Evolutionary conservation across 148 eudicot genomes (phyloP).

Genomic region (Silene conica): DNA sequence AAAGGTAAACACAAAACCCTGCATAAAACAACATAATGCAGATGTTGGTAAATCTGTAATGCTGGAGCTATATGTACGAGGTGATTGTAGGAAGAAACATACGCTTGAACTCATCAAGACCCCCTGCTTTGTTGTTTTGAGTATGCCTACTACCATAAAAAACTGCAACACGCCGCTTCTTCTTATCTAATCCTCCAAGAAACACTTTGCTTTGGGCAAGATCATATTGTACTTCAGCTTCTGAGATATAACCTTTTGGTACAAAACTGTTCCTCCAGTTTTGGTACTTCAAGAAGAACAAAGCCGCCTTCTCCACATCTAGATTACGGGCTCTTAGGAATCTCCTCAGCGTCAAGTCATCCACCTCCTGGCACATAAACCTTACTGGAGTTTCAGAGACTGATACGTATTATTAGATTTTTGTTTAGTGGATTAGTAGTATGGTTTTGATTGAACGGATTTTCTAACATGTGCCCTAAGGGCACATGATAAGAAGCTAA

Average conservation of each 20-base stretch:
- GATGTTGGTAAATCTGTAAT: background rate
- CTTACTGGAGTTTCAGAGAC: background rate
- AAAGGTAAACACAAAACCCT: conserved; percentile 66
- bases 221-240: conserved; percentile 46
- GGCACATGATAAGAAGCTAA: no score
- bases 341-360: conserved; percentile 59
- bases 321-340: conserved; percentile 76
- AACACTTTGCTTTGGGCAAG: conserved; percentile 65
- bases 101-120: conserved; percentile 79
- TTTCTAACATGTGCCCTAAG: no score
- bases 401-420: background rate
- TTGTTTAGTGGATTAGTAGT: background rate
- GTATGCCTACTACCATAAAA: conserved; percentile 47
- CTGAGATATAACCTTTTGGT: conserved; percentile 60
- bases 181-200: conserved; percentile 59
- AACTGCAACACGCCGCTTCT: conserved; percentile 51
- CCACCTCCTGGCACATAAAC: conserved; percentile 43
- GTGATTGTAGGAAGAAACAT: conserved; percentile 7
- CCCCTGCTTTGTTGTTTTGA: conserved; percentile 38
- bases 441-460: background rate
- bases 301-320: conserved; percentile 63
- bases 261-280: conserved; percentile 60
- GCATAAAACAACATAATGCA: conserved; percentile 16
- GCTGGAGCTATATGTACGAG: background rate
- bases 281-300: conserved; percentile 49